A percentile compares a stretch with the other conserved stretches of the same genome.
Evolutionary conservation across 495 filamentous ascomycete genomes (phyloP).

Genomic region (Penicillium arizonense): DNA sequence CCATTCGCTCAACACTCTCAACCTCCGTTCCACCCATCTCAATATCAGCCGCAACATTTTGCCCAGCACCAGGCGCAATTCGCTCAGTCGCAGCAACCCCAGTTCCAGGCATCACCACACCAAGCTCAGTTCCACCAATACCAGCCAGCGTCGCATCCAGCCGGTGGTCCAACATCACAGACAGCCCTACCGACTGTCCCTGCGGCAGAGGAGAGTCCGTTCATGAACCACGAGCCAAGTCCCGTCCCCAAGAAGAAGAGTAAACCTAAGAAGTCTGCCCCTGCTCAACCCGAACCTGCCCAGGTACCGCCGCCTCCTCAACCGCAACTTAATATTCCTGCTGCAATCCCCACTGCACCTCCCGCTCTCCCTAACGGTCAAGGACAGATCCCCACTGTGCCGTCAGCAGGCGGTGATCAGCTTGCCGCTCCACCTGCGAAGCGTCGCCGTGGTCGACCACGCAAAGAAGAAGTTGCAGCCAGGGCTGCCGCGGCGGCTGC

Average conservation of each 20-base stretch:
- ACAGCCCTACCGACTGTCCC: constrained; percentile 3
- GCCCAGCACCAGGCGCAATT: constrained; percentile 10
- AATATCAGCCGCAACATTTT: constrained; percentile 23
- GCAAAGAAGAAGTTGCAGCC: constrained; percentile 27
- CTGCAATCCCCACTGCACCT: not conserved
- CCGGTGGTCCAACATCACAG: constrained; percentile 2
- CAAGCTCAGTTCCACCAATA: constrained; percentile 24
- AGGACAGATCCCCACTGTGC: not conserved
- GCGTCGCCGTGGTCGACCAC: constrained; percentile 29
- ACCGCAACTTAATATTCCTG: not conserved
- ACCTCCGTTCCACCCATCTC: constrained; percentile 20
- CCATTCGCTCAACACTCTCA: constrained; percentile 13
- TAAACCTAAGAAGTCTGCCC: constrained; percentile 14
- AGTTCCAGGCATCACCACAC: constrained; percentile 10
- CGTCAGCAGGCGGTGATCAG: constrained; percentile 3
- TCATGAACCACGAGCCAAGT: constrained; percentile 14
- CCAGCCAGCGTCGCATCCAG: constrained; percentile 18
- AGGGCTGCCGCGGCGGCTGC: constrained; percentile 22
- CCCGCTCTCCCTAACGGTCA: constrained; percentile 19
- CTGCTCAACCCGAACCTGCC: not conserved
- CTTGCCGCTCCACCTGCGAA: constrained; percentile 10
- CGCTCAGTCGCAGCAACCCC: constrained; percentile 9
- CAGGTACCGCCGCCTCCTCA: not conserved
- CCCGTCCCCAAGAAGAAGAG: constrained; percentile 25
- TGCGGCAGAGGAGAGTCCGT: not conserved